Conservation (phyloP, 352 stramenopile genomes). For the Thalassiosira exigua region DNA sequence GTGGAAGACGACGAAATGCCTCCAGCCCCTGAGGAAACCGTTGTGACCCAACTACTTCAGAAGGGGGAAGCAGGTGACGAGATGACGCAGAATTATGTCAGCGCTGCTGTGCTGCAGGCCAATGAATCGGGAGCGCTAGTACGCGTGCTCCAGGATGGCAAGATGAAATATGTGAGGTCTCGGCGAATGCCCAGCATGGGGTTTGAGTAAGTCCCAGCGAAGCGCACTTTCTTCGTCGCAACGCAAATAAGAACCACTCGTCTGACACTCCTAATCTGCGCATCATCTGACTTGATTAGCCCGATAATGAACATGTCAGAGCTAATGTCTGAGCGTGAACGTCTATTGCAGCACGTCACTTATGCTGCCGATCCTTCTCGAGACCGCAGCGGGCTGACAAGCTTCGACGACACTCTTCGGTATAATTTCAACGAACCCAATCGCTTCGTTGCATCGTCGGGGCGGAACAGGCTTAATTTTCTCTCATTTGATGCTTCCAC, state of each 20-base stretch:
- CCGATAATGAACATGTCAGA: slow-evolving; percentile 74
- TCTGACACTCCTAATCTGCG: too few species aligned
- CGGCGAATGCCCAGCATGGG: slow-evolving; percentile 68
- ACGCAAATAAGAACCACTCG: too few species aligned
- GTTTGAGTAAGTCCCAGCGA: slow-evolving; percentile 69
- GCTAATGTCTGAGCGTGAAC: slow-evolving; percentile 70
- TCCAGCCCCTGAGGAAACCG: slow-evolving; percentile 72
- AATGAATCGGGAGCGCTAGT: slow-evolving; percentile 82
- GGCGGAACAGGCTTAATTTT: slow-evolving; percentile 38
- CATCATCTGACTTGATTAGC: too few species aligned
- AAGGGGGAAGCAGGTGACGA: slow-evolving; percentile 60
- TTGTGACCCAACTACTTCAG: slow-evolving; percentile 61
- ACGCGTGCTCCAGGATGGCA: slow-evolving; percentile 52
- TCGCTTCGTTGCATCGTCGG: slow-evolving; percentile 21
- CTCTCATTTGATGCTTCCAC: slow-evolving; percentile 54
- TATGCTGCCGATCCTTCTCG: slow-evolving; percentile 27
- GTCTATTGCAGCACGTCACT: slow-evolving; percentile 59
- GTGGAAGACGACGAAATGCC: slow-evolving; percentile 77
- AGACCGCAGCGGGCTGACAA: slow-evolving; percentile 23
- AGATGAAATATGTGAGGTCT: slow-evolving; percentile 72
- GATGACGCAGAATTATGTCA: slow-evolving; percentile 78
- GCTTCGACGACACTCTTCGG: slow-evolving; percentile 35
- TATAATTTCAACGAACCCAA: slow-evolving; percentile 8
- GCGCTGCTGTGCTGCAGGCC: slow-evolving; percentile 79
- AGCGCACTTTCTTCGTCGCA: too few species aligned